Conservation (phyloP, 2,329 filamentous ascomycete species). For the Colletotrichum endophyticum region DNA sequence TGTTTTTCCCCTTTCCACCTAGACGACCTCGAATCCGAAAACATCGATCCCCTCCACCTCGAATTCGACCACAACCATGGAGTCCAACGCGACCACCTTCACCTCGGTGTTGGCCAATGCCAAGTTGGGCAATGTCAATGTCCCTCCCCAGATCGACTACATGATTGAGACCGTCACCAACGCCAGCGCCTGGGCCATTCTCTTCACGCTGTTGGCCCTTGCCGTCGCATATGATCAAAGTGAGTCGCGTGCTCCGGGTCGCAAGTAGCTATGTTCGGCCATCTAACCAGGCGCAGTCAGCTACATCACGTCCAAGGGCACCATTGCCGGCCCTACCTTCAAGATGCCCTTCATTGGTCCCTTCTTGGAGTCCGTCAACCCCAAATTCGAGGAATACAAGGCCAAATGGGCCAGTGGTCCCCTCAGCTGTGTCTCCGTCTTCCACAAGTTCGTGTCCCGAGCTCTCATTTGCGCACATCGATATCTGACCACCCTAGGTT, state of each 20-base stretch:
- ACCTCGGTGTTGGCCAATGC: constrained; percentile 72
- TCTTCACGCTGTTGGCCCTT: constrained; percentile 72
- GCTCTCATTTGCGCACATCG: neutral
- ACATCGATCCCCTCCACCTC: neutral
- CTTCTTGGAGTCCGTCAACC: constrained; percentile 89
- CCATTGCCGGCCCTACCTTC: constrained; percentile 75
- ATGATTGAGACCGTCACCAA: constrained; percentile 60
- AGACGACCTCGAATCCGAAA: neutral
- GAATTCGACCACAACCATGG: constrained; percentile 41
- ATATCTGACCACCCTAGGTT: constrained; percentile 63
- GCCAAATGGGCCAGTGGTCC: constrained; percentile 91
- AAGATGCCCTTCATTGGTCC: constrained; percentile 93
- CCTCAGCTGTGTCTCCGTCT: constrained; percentile 96
- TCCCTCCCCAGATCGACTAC: constrained; percentile 62
- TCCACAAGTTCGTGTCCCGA: constrained; percentile 75
- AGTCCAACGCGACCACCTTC: constrained; percentile 69
- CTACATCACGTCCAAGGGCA: constrained; percentile 77
- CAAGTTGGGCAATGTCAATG: constrained; percentile 50
- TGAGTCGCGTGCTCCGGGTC: constrained; percentile 50
- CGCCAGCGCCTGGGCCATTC: constrained; percentile 62
- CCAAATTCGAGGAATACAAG: constrained; percentile 89
- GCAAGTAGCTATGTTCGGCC: neutral
- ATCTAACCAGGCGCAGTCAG: constrained; percentile 58
- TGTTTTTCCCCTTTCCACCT: neutral
- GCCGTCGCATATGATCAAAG: constrained; percentile 89